These are phyloP conservation scores for Penicillium cosmopolitanum DNA, from an alignment of 495 filamentous ascomycete species.

Conservation along the genomic window DNA sequence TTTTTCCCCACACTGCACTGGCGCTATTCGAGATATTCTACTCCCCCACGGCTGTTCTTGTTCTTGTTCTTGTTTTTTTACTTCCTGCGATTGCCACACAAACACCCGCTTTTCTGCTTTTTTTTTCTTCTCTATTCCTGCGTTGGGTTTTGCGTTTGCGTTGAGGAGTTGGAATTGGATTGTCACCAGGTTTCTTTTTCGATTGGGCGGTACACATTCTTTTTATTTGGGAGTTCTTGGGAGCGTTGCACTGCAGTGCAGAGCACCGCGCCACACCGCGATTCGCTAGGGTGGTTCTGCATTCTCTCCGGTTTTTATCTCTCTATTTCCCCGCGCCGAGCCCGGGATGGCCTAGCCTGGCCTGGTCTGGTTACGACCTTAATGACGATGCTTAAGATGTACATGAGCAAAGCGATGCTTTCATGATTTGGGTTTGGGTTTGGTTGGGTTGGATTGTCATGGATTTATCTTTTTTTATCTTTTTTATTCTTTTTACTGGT, in stretches of 20 bases:
- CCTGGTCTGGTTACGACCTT: constrained; percentile 47
- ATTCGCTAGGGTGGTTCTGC: no score
- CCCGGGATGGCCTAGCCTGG: constrained; percentile 12
- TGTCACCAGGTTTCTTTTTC: constrained; percentile 24
- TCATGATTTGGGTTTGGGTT: constrained; percentile 37
- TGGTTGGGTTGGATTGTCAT: constrained; percentile 14
- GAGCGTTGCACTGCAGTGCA: no score
- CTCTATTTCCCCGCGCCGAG: constrained; percentile 3
- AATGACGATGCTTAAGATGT: constrained; percentile 51
- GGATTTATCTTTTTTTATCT: constrained; percentile 12
- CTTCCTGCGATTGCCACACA: constrained; percentile 13
- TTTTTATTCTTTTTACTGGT: constrained; percentile 17
- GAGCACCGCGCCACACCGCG: no score
- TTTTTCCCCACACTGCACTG: not conserved
- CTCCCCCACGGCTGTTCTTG: constrained; percentile 9
- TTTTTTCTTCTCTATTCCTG: constrained; percentile 21
- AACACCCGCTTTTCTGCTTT: constrained; percentile 9
- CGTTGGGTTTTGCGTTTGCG: constrained; percentile 10
- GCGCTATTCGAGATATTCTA: not conserved
- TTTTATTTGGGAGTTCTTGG: constrained; percentile 39
- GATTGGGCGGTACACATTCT: constrained; percentile 22
- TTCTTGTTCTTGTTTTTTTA: constrained; percentile 10
- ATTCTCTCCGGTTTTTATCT: not conserved
- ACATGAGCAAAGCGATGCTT: constrained; percentile 49
- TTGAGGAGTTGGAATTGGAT: constrained; percentile 22